These are phyloP conservation scores for Sarocladium kiliense DNA, from an alignment of 2,329 filamentous ascomycete genomes.

Conservation along the genomic window DNA sequence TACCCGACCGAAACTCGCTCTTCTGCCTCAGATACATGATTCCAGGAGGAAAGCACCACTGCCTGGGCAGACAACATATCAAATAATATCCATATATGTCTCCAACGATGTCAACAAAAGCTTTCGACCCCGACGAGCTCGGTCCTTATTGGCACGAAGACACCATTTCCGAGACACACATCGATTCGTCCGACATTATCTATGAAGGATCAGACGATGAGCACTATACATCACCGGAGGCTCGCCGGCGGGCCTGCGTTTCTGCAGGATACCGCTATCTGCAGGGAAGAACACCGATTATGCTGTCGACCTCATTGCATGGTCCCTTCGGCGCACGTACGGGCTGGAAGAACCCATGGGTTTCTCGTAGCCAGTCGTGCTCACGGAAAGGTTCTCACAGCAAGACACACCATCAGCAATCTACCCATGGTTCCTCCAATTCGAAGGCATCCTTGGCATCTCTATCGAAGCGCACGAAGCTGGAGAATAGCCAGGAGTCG, in stretches of 20 bases:
- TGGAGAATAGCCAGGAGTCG: neutral
- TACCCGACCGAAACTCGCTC: neutral
- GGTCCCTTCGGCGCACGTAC: constrained; percentile 53
- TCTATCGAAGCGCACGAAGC: neutral
- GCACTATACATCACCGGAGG: constrained; percentile 39
- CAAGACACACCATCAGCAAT: neutral
- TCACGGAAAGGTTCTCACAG: neutral
- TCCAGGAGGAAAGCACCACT: too few relatives aligned
- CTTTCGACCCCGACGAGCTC: neutral
- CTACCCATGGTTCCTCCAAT: neutral
- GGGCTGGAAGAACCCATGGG: constrained; percentile 51
- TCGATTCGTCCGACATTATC: constrained; percentile 40
- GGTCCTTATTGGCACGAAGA: constrained; percentile 22
- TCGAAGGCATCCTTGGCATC: neutral
- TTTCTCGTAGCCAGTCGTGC: constrained; percentile 17
- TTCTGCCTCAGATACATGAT: neutral
- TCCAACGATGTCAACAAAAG: neutral
- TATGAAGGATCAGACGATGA: constrained; percentile 55
- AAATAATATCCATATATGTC: too few relatives aligned
- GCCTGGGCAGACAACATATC: too few relatives aligned
- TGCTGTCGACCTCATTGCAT: constrained; percentile 55
- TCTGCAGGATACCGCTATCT: constrained; percentile 53
- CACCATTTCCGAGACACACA: constrained; percentile 39
- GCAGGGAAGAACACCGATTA: constrained; percentile 46
- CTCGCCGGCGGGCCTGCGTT: constrained; percentile 51